Conservation (phyloP, 2,329 filamentous ascomycete species). For the Cyanodermella asteris region DNA sequence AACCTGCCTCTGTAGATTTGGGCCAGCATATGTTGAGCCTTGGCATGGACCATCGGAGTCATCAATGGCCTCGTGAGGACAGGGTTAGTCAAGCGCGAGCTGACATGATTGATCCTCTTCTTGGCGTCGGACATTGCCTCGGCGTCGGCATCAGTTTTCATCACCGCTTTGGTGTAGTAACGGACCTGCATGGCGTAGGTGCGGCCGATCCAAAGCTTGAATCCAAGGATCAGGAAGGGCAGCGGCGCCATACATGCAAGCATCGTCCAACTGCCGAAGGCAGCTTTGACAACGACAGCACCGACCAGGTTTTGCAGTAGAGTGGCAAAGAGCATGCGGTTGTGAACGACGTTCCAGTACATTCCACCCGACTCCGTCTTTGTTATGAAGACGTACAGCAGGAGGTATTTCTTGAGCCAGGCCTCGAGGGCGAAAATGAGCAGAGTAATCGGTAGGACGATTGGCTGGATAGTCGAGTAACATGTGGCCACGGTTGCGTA, state of each 20-base stretch:
- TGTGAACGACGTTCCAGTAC: slow-evolving; percentile 82
- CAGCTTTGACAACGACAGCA: slow-evolving; percentile 52
- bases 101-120: slow-evolving; percentile 36
- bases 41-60: slow-evolving; percentile 87
- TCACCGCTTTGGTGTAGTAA: slow-evolving; percentile 51
- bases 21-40: slow-evolving; percentile 68
- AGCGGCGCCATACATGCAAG: slow-evolving; percentile 52
- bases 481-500: slow-evolving; percentile 77
- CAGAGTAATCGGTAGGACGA: slow-evolving; percentile 67
- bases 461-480: slow-evolving; percentile 66
- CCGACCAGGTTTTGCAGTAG: slow-evolving; percentile 61
- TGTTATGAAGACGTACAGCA: slow-evolving; percentile 87
- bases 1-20: slow-evolving; percentile 68
- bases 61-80: slow-evolving; percentile 74
- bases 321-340: slow-evolving; percentile 68
- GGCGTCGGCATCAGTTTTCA: slow-evolving; percentile 28
- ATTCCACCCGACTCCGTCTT: slow-evolving; percentile 89
- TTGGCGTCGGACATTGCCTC: slow-evolving; percentile 17
- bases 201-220: slow-evolving; percentile 66
- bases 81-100: slow-evolving; percentile 69
- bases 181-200: slow-evolving; percentile 60
- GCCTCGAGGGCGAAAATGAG: slow-evolving; percentile 77
- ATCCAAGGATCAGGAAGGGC: slow-evolving; percentile 53
- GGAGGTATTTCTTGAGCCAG: slow-evolving; percentile 81
- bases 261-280: slow-evolving; percentile 41